Evolutionary conservation across 768 basidiomycete genomes (phyloP).

Genomic region (Boletellus ananas): DNA sequence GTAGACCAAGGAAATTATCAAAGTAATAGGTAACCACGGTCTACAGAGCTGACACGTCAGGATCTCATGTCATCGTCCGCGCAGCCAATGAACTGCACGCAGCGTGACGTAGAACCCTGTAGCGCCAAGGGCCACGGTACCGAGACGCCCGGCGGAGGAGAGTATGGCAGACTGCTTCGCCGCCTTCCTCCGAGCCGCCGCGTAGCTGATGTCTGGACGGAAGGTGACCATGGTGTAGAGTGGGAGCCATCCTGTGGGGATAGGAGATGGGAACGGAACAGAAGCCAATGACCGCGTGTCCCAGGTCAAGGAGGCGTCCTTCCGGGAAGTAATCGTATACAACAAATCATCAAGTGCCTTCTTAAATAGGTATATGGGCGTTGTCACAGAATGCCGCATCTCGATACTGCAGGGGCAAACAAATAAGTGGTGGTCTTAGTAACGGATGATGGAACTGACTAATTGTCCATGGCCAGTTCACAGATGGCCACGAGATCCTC

Average conservation of each 20-base stretch:
- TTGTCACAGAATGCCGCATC: constrained; percentile 92
- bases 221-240: constrained; percentile 99
- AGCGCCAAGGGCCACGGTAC: constrained; percentile 41
- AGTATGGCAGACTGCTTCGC: constrained; percentile 66
- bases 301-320: constrained; percentile 44
- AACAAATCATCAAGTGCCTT: constrained; percentile 76
- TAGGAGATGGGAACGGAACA: constrained; percentile 54
- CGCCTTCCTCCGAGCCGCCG: constrained; percentile 69
- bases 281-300: constrained; percentile 45
- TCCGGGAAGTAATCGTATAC: constrained; percentile 55
- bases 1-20: constrained; percentile 27
- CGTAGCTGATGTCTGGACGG: constrained; percentile 91
- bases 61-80: constrained; percentile 12
- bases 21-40: constrained; percentile 25
- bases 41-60: constrained; percentile 29
- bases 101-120: constrained; percentile 37
- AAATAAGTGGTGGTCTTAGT: constrained; percentile 19
- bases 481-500: constrained; percentile 88
- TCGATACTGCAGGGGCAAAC: constrained; percentile 59
- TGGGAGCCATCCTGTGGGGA: constrained; percentile 80
- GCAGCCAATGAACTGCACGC: constrained; percentile 20
- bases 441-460: constrained; percentile 57
- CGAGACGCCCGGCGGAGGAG: constrained; percentile 45
- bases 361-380: constrained; percentile 71
- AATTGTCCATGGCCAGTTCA: constrained; percentile 93